Base-by-base conservation (phyloP, 495 filamentous ascomycete species). In the Thermothielavioides terrestris region DNA sequence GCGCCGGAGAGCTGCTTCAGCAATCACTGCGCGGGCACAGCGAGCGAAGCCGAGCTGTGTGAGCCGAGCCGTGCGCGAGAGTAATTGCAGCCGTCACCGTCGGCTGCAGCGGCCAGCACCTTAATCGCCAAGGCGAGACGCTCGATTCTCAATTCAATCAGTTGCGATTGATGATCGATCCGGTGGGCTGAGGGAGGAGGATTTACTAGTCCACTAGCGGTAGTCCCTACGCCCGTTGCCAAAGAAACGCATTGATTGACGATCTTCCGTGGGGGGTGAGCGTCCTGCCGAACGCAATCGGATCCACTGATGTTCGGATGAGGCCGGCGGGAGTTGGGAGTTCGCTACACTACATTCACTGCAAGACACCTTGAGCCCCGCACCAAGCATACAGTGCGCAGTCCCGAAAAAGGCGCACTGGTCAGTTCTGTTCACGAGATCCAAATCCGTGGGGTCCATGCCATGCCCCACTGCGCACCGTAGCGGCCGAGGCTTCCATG, bases 291-390 rank as follows among this genome's bases (percentile, higher is more conserved):
- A n/a, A n/a, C n/a, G n/a, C n/a, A n/a, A n/a, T n/a, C n/a, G n/a
- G n/a, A n/a, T n/a, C n/a, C n/a, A n/a, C 6, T 17, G 21, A 22
- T 34, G 21, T 41, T 49, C 37, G 20, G 46, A 49, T 39, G 46
- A 42, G 35, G 45, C n/a, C 18, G 46, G 25, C 6, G 15, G 25
- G 10, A n/a, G 15, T 8, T 38, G 46, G 46, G 18, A 49, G 26
- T 40, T 39, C 37, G 30, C n/a, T n/a, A n/a, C n/a, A n/a, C n/a
- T n/a, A n/a, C n/a, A n/a, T n/a, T n/a, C n/a, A n/a, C 37, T 49
- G 46, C 37, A 42, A 8, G 38, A 31, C 41, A 25, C 21, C n/a
- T n/a, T n/a, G n/a, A n/a, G 44, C 44, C 45, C 45, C 32, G 34
- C 32, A 38, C n/a, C 31, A 27, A 3, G 9, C 15, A 22, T 2